Evolutionary conservation across 192 early-diverging fungal genomes (phyloP), one percentile per base, ranked within the genome.

Genomic region (Chytriomyces sp.): DNA sequence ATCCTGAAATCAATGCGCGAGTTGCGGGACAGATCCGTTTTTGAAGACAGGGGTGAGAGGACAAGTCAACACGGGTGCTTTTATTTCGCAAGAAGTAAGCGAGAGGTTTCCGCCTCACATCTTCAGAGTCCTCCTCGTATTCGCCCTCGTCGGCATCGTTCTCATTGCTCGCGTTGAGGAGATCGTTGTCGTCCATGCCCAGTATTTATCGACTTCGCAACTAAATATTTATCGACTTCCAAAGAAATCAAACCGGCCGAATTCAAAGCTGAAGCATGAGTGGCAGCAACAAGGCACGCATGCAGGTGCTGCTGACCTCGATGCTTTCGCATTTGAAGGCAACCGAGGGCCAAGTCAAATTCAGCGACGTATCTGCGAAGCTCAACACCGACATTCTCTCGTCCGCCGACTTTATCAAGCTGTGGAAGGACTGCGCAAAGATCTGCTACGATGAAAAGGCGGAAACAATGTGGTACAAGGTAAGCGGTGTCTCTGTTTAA

Each of bases 121-220:
- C 87, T 64, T 93, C 91, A 44, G 84, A 87, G 44, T 90, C 89
- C 2, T 88, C 85, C 18, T 89, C 85, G 46, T 66, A 50, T 44
- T 88, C 87, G 6, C 83, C 82, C 53, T 86, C 84, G 10, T 87
- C 87, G 6, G 90, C 86, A 6, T 87, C 88, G 6, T 26, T 7
- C 46, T 46, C 46, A 35, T 64, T 35, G 11, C 11, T 26, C 23
- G 13, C 11, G n/a, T 64, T 26, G n/a, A 64, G 23, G 0, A 64
- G 26, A 26, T 64, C 63, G n/a, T 64, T 11, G n/a, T 73, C 71
- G 71, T 73, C 71, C 53, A 57, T 57, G 16, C 53, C 11, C 13
- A 5, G 20, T n/a, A 57, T 57, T 35, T 35, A 35, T 35, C 35
- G 35, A 35, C 35, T 35, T 35, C n/a, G 35, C 35, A 35, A 35